Percentiles rank a stretch among this genome's conserved stretches.
Conservation (phyloP, 768 basidiomycete genomes). For the Boletus tomentosulus region DNA sequence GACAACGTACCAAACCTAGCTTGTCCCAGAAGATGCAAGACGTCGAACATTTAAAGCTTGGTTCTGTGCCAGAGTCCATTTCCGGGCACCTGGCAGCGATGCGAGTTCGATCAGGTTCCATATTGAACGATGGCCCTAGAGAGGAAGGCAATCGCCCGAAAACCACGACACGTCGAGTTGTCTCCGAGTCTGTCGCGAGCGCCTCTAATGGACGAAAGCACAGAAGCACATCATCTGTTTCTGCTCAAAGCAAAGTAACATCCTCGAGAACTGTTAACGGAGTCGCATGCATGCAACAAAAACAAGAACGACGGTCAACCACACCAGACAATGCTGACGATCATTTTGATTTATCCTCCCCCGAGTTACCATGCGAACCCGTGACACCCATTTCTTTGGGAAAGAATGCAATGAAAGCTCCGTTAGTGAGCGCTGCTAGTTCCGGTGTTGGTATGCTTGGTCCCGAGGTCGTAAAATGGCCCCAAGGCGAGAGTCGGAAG, state of each 20-base stretch:
- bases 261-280: constrained; percentile 5
- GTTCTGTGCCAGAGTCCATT: constrained; percentile 25
- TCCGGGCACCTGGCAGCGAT: constrained; percentile 25
- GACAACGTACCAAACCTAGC: constrained; percentile 15
- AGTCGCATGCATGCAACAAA: not conserved
- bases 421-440: constrained; percentile 1
- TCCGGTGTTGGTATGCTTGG: constrained; percentile 35
- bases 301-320: constrained; percentile 5
- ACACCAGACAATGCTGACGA: constrained; percentile 15
- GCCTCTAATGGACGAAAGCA: constrained; percentile 6
- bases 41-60: constrained; percentile 11
- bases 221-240: not conserved
- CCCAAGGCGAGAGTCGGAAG: constrained; percentile 38
- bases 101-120: constrained; percentile 18
- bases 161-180: constrained; percentile 11
- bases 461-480: constrained; percentile 52
- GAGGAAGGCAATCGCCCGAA: constrained; percentile 3
- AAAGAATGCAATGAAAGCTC: constrained; percentile 18
- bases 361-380: constrained; percentile 30
- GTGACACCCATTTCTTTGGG: constrained; percentile 30
- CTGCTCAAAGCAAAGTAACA: constrained; percentile 2
- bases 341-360: constrained; percentile 22
- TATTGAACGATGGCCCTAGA: not conserved
- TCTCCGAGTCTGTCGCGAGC: constrained; percentile 16
- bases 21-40: constrained; percentile 8